Base-by-base conservation (phyloP, 495 filamentous ascomycete species). In the Xylaria acuta region DNA sequence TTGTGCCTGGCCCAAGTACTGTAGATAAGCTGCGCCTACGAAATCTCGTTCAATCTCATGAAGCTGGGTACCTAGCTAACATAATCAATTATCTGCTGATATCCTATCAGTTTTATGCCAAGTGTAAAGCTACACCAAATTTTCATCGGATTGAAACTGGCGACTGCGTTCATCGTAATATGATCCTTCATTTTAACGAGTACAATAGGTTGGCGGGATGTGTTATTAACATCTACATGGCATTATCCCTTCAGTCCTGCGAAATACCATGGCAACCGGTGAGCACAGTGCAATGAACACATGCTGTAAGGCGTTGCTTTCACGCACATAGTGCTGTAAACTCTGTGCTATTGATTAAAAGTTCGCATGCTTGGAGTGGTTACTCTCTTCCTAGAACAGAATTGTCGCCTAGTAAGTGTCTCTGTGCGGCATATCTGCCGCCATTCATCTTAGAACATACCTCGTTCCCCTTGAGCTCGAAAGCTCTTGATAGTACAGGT, bases 401-500 rank as follows among this genome's bases (percentile, higher is more conserved):
- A 25, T 0, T 27, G 14, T 43, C 14, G 8, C 34, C 22, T 18
- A 68, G 14, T 32, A 20, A 49, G 9, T 22, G 30, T 68, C 32
- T 41, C 22, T 22, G 20, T 41, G 12, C 49, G 49, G 22, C 16
- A 30, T 68, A n/a, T 18, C 25, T 38, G 2, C 30, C 38, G 27
- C 22, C 8, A 60, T 22, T 69, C 11, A 18, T 20, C 40, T 36
- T 16, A 27, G 11, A 60, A 34, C 11, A 53, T 70, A 27, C 7
- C 43, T 63, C 32, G 16, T 20, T 53, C 43, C 53, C 45, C 9
- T 20, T 22, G n/a, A 27, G 68, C 45, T 51, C 2, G 41, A 41
- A 30, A 53, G 36, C n/a, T 38, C n/a, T 43, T 70, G 56, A 41
- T 70, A 70, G 32, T 70, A 70, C 68, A 70, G 11, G 20, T n/a